Percentiles rank a stretch among this genome's conserved stretches.
Evolutionary conservation across 306 rosid genomes (phyloP).

Genomic region (Heteromeles arbutifolia): DNA sequence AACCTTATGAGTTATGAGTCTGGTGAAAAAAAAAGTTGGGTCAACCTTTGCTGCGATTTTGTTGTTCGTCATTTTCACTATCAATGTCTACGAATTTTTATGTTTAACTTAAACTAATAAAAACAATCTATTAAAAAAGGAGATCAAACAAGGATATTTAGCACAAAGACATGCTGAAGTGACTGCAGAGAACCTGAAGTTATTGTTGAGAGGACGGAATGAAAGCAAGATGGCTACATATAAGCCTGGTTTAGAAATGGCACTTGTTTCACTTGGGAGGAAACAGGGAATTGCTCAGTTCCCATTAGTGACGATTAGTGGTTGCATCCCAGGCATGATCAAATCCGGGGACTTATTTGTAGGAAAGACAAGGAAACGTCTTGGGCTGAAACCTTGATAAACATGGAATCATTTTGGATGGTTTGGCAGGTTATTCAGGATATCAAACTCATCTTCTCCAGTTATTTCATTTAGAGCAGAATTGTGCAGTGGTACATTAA

Average conservation of each 20-base stretch:
- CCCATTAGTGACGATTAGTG: slow-evolving; percentile 49
- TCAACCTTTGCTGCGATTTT: background rate
- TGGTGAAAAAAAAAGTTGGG: background rate
- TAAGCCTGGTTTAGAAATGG: slow-evolving; percentile 15
- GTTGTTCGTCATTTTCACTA: background rate
- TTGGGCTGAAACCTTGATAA: slow-evolving; percentile 35
- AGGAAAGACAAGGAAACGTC: slow-evolving; percentile 61
- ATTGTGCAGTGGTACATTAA: background rate
- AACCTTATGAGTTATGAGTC: background rate
- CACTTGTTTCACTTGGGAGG: slow-evolving; percentile 39
- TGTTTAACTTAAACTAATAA: background rate
- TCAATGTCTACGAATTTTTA: background rate
- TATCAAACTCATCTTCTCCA: background rate
- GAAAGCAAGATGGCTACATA: slow-evolving; percentile 22
- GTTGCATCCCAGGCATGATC: slow-evolving; percentile 57
- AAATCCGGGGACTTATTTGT: slow-evolving; percentile 80
- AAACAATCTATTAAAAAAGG: slow-evolving; percentile 7
- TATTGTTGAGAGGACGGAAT: slow-evolving; percentile 12
- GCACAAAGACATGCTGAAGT: slow-evolving; percentile 29
- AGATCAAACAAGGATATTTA: slow-evolving; percentile 34
- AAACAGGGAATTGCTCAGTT: slow-evolving; percentile 45
- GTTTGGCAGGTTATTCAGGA: background rate
- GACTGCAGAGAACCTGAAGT: slow-evolving; percentile 26
- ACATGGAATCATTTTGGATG: background rate
- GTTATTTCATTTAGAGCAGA: background rate